A percentile compares a stretch with the other conserved stretches of the same genome.
Conservation (phyloP, 2,329 filamentous ascomycete species). For the Neopestalotiopsis sp. region DNA sequence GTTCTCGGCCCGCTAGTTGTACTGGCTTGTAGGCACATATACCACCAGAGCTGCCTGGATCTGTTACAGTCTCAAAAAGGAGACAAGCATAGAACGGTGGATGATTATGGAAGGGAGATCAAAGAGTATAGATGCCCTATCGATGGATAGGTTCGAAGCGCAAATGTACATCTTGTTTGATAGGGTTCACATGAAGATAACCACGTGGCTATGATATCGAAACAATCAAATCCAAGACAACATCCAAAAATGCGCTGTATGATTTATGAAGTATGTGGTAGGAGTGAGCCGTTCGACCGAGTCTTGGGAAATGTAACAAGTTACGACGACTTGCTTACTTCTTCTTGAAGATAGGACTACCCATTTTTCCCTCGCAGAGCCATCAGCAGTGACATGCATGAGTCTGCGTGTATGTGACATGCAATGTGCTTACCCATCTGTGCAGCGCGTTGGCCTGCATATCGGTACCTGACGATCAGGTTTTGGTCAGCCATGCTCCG, state of each 20-base stretch:
- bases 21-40: conserved; percentile 73
- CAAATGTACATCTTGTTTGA: neutral
- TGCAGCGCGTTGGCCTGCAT: neutral
- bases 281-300: neutral
- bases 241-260: neutral
- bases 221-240: neutral
- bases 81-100: conserved; percentile 47
- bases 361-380: no score
- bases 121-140: conserved; percentile 61
- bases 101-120: conserved; percentile 45
- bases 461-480: neutral
- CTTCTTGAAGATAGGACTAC: no score
- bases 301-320: neutral
- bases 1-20: conserved; percentile 70
- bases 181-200: neutral
- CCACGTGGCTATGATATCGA: neutral
- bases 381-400: no score
- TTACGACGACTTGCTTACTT: neutral
- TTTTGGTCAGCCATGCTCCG: conserved; percentile 1
- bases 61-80: conserved; percentile 61
- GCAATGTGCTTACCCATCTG: no score
- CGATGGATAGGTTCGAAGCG: conserved; percentile 47
- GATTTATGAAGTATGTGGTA: neutral
- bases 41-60: conserved; percentile 73
- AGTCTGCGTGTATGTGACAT: no score